Evolutionary conservation across 1,284 basidiomycete genomes (phyloP), one percentile per base, ranked within the genome.

Genomic region (Stereum hirsutum): DNA sequence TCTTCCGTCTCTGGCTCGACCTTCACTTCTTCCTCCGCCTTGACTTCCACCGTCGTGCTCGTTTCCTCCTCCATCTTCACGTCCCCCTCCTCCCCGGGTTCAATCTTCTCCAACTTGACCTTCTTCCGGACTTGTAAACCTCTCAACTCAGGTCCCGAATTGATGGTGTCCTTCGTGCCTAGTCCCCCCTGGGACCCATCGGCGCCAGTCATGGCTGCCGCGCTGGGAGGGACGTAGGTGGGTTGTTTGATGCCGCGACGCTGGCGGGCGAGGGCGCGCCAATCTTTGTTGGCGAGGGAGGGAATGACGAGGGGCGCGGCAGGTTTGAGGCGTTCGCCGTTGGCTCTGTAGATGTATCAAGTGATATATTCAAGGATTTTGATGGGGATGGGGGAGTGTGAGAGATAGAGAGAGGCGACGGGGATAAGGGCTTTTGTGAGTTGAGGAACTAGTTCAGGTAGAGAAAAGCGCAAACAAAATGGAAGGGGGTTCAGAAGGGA

Each of bases 101-200:
- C 58, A 46, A 61, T 56, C 43, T 65, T 66, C 4, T 60, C 53
- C 45, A 67, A 66, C 15, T 68, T 24, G 23, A 46, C 46, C 26
- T 51, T 51, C 20, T n/a, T 5, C 37, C 49, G 50, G 30, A 43
- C 45, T 47, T 84, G 81, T 21, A 89, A 53, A 1, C 86, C 86
- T 14, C 71, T 65, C 3, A 77, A 54, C 34, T 80, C 71, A 14
- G 81, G 79, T 0, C 83, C 83, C 6, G 74, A 73, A 49, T 86
- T 86, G 49, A 89, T 84, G 3, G 66, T 56, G 47, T 85, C 83
- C 43, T 62, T 66, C 6, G 79, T 84, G 6, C 83, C 83, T 15
- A 92, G 70, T 0, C 89, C 90, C 39, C 87, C 84, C 8, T 84
- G 77, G 45, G 82, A 84, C 21, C 86, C 86, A 51, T 86, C 87